Conservation (phyloP, 257 asterid species). For the Plantago major region DNA sequence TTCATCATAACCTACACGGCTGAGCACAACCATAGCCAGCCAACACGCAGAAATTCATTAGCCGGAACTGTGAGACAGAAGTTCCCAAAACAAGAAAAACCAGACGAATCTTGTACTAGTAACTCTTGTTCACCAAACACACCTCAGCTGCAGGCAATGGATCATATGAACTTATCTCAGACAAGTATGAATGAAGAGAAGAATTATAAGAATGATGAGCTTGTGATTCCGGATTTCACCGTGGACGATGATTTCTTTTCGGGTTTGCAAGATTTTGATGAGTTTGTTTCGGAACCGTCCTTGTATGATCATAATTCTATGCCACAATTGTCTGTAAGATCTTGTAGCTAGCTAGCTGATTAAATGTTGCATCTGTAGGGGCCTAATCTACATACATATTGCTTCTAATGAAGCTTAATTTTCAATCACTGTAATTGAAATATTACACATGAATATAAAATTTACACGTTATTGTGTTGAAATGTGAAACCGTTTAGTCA, state of each 20-base stretch:
- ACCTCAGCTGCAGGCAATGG: constrained; percentile 1
- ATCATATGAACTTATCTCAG: not conserved
- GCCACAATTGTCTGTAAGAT: constrained; percentile 24
- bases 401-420: too few relatives aligned
- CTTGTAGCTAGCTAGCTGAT: constrained; percentile 21
- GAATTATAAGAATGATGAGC: constrained; percentile 5
- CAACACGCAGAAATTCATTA: constrained; percentile 69
- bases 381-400: too few relatives aligned
- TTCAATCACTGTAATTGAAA: too few relatives aligned
- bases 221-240: constrained; percentile 26
- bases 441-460: too few relatives aligned
- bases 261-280: constrained; percentile 62
- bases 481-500: too few relatives aligned
- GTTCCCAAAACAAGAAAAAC: constrained; percentile 36
- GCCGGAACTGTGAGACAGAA: constrained; percentile 83
- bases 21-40: constrained; percentile 91
- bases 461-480: too few relatives aligned
- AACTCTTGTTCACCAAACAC: constrained; percentile 14
- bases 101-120: not conserved
- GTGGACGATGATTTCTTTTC: constrained; percentile 59
- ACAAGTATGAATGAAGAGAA: constrained; percentile 25
- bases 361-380: not conserved
- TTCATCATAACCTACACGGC: constrained; percentile 73
- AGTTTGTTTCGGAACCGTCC: constrained; percentile 20
- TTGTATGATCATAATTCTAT: constrained; percentile 19